A percentile compares a stretch with the other conserved stretches of the same genome.
Evolutionary conservation across 106 monocot genomes (phyloP).

Genomic region (Hemerocallis citrina): DNA sequence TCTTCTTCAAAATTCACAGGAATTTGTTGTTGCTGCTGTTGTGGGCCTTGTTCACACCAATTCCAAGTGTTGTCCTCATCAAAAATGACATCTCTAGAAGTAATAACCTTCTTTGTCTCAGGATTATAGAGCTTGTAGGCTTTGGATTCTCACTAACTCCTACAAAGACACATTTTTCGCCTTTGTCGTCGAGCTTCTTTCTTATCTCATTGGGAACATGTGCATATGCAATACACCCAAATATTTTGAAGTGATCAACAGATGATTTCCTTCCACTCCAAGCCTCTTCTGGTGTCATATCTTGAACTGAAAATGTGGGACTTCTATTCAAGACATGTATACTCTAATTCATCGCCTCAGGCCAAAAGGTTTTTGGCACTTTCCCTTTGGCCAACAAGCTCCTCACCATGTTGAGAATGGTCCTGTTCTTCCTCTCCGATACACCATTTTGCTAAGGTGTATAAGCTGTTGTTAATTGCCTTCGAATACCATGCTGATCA

Average conservation of each 20-base stretch:
- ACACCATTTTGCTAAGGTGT: slow-evolving; percentile 5
- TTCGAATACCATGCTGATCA: neutral
- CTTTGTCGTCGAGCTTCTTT: neutral
- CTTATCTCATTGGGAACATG: neutral
- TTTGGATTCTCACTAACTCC: neutral
- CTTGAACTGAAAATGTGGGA: neutral
- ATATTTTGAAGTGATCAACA: neutral
- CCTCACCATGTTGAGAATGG: slow-evolving; percentile 4
- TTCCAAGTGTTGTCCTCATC: neutral
- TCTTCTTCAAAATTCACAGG: neutral
- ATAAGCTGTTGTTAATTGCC: neutral
- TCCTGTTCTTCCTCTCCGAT: slow-evolving; percentile 3
- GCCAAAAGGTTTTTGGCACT: slow-evolving; percentile 8
- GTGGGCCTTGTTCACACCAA: neutral
- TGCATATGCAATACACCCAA: neutral
- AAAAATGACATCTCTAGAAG: neutral
- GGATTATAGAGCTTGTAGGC: slow-evolving; percentile 3
- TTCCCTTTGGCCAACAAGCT: slow-evolving; percentile 5
- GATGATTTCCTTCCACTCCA: neutral
- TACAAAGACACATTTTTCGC: neutral
- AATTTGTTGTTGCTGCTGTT: neutral
- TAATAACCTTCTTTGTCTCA: neutral
- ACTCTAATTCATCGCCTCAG: slow-evolving; percentile 1
- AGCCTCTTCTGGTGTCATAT: slow-evolving; percentile 1
- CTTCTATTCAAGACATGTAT: slow-evolving; percentile 13